Evolutionary conservation across 1,284 basidiomycete species (phyloP), one percentile per base, ranked within the genome.

Genomic region (Ganoderma leucocontextum): DNA sequence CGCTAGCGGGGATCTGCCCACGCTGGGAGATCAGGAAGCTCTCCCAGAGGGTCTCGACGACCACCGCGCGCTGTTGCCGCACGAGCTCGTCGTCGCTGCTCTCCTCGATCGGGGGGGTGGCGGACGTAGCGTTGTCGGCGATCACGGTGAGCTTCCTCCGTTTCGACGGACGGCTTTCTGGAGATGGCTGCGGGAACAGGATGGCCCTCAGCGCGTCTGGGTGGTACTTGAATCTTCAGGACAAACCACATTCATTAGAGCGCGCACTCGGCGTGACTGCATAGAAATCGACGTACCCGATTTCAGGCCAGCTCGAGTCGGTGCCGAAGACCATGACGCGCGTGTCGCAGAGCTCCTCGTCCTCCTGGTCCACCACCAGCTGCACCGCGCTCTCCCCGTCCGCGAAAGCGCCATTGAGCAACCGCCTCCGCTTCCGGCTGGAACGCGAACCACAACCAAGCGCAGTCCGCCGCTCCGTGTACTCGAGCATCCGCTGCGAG

Each of bases 401-500:
- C 33, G 57, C 52, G 29, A 67, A 62, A 5, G 63, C 47, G 0
- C 81, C 79, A 57, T 81, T 82, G n/a, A 80, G 80, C 78, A 82
- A 80, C 19, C 35, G 72, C 12, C 73, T 67, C 42, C 76, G 75
- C 79, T 76, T 66, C 77, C 80, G 73, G 15, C 75, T 69, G 5
- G 57, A 55, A 12, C 76, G 69, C 22, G 78, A 70, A 0, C 76
- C 63, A 47, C 76, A 80, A 0, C 85, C 87, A 19, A 92, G 80
- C 15, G 83, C 84, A 13, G 78, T 78, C 4, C 93, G 83, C 22
- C 90, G 85, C 70, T 88, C 85, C 0, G 84, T 83, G 71, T 92
- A 92, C 77, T 93, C 91, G 2, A 82, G 77, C 22, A 93, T 77
- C 1, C 91, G 84, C 74, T 92, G 91, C 5, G 85, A 77, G 47